phyloP scores from a whole-genome alignment of 306 rosid genomes.

The Fragaria nilgerrensis region DNA sequence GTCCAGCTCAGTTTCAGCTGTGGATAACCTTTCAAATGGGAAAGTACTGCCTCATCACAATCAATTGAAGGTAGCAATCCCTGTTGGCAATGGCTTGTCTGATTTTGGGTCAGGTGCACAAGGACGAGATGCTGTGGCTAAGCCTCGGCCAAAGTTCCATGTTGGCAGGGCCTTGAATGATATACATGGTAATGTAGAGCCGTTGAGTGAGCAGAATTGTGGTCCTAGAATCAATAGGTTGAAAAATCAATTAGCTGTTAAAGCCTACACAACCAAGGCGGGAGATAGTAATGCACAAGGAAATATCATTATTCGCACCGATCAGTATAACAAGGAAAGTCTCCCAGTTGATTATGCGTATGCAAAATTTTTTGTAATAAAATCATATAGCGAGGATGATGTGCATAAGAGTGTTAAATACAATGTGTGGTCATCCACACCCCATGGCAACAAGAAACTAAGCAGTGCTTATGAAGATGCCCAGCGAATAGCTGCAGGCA shows the following conservation, averaged over 20 bases:
- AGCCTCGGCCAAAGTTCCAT: constrained; percentile 52
- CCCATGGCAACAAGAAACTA: constrained; percentile 91
- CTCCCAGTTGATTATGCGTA: constrained; percentile 57
- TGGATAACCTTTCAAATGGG: constrained; percentile 50
- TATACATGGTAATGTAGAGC: constrained; percentile 49
- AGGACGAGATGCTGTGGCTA: constrained; percentile 47
- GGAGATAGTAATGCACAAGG: constrained; percentile 71
- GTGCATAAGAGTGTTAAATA: constrained; percentile 95
- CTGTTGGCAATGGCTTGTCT: constrained; percentile 46
- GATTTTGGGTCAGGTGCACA: constrained; percentile 54
- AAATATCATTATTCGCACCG: constrained; percentile 62
- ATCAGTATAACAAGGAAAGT: constrained; percentile 77
- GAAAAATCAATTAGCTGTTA: constrained; percentile 56
- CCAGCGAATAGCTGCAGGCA: constrained; percentile 54
- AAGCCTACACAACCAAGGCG: constrained; percentile 69
- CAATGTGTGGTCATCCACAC: constrained; percentile 96
- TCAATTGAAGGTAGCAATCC: constrained; percentile 45
- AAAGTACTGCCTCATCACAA: constrained; percentile 43
- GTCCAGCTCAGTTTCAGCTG: constrained; percentile 41
- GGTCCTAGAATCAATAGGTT: constrained; percentile 79
- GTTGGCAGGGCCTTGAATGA: constrained; percentile 43
- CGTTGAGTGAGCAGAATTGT: constrained; percentile 80
- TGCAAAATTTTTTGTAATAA: constrained; percentile 85
- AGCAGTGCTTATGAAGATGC: constrained; percentile 71
- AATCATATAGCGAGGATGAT: constrained; percentile 98